Evolutionary conservation across 768 basidiomycete genomes (phyloP), one percentile per base, ranked within the genome.

Genomic region (Panaeolus cyanescens): DNA sequence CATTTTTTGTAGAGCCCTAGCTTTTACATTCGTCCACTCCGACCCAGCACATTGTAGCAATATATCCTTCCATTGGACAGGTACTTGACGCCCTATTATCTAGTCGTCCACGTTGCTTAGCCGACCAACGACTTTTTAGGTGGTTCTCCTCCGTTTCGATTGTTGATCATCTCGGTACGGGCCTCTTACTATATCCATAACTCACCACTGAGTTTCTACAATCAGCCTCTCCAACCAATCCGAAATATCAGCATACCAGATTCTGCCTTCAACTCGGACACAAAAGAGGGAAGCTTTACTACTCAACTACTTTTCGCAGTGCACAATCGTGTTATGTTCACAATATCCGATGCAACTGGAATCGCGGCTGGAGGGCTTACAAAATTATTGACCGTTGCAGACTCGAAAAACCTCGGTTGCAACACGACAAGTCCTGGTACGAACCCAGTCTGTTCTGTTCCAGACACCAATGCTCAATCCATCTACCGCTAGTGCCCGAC

Each of bases 271-370:
- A 40, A 64, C 12, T 13, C 45, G 4, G 5, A 9, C 28, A 58
- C 55, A 19, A 58, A 64, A 20, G 36, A 59, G 5, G 71, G 73
- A 12, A 54, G 56, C 12, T 71, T 69, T 54, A 61, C 65, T 7
- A 64, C 67, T 10, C 60, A 50, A 20, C 54, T 71, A 2, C n/a
- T 55, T 2, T 57, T 71, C 15, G 1, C 33, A 6, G 56, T 62
- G 32, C 54, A 57, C n/a, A 28, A 63, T 25, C 56, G 54, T 12
- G 56, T 71, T 13, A 45, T 71, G 56, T 65, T 74, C 32, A 61
- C 65, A 45, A 70, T 74, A 68, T 70, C 69, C 7, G 73, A 74
- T 37, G 68, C 71, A 8, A 68, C 67, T 5, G 73, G 68, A 9
- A 57, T 63, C 32, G 68, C 68, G 13, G 62, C 71, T 20, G 71